phyloP scores from a whole-genome alignment of 2,329 filamentous ascomycete genomes.

The Cladosporium sp. region DNA sequence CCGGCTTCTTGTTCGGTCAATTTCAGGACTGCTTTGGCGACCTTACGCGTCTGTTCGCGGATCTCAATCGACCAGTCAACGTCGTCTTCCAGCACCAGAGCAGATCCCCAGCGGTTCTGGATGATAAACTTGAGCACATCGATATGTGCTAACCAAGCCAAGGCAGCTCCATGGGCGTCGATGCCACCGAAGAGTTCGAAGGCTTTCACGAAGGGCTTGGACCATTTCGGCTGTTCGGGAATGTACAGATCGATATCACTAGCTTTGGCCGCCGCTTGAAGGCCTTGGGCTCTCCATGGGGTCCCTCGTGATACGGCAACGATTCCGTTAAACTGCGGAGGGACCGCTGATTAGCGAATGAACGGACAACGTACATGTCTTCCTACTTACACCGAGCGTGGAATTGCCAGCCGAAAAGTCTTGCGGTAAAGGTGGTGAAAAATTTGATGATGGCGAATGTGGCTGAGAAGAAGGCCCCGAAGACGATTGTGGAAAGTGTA shows the following conservation, averaged over 20 bases:
- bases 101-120: slow-evolving; percentile 23
- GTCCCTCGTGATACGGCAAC: slow-evolving; percentile 31
- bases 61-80: slow-evolving; percentile 36
- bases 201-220: slow-evolving; percentile 26
- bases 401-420: background rate
- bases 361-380: too few species aligned
- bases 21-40: slow-evolving; percentile 31
- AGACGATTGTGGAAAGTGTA: background rate
- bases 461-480: background rate
- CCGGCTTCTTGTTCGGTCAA: slow-evolving; percentile 20
- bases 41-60: slow-evolving; percentile 27
- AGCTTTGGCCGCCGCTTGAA: slow-evolving; percentile 33
- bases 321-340: slow-evolving; percentile 20
- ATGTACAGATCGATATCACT: slow-evolving; percentile 32
- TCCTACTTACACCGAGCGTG: too few species aligned
- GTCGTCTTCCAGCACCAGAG: slow-evolving; percentile 35
- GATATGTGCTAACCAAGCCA: slow-evolving; percentile 31
- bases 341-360: too few species aligned
- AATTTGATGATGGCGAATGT: background rate
- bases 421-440: background rate
- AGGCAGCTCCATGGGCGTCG: slow-evolving; percentile 16
- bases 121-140: slow-evolving; percentile 31
- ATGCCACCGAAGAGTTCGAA: slow-evolving; percentile 24
- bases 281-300: slow-evolving; percentile 36
- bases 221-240: slow-evolving; percentile 31